A percentile compares a stretch with the other conserved stretches of the same genome.
These are phyloP conservation scores for Macrophomina pseudophaseolina DNA, from an alignment of 2,329 filamentous ascomycete genomes.

Conservation along the genomic window DNA sequence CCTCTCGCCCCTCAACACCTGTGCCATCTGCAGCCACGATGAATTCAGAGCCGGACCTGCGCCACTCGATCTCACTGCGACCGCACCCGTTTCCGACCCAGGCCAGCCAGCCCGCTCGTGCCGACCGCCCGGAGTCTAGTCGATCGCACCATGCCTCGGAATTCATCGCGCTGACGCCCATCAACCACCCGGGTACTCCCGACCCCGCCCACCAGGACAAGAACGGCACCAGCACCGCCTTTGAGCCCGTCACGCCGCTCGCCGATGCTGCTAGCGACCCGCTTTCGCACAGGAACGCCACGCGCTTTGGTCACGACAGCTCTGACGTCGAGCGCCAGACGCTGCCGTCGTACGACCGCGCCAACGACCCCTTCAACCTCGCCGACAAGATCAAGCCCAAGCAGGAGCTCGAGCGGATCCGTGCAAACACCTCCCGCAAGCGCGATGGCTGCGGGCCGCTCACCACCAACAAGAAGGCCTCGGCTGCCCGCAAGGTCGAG, in stretches of 20 bases:
- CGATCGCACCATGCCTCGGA: conserved; percentile 26
- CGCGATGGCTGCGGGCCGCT: conserved; percentile 61
- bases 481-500: conserved; percentile 64
- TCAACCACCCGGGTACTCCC: conserved; percentile 34
- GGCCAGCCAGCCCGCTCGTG: conserved; percentile 34
- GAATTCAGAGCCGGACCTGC: conserved; percentile 52
- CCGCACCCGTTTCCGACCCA: conserved; percentile 52
- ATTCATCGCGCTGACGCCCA: conserved; percentile 31
- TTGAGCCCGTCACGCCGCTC: conserved; percentile 40
- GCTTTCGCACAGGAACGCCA: conserved; percentile 41
- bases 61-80: conserved; percentile 55
- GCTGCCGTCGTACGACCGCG: conserved; percentile 63
- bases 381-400: conserved; percentile 77
- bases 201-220: conserved; percentile 30
- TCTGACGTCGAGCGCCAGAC: conserved; percentile 54
- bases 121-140: conserved; percentile 10
- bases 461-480: conserved; percentile 47
- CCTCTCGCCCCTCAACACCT: conserved; percentile 3
- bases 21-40: conserved; percentile 30
- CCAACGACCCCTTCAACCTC: conserved; percentile 82
- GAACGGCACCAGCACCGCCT: conserved; percentile 46
- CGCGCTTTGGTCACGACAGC: conserved; percentile 35
- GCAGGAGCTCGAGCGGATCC: conserved; percentile 76
- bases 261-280: conserved; percentile 41
- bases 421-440: conserved; percentile 80